These are phyloP conservation scores for Aspergillus ibericus DNA, from an alignment of 2,329 filamentous ascomycete genomes.

Conservation along the genomic window DNA sequence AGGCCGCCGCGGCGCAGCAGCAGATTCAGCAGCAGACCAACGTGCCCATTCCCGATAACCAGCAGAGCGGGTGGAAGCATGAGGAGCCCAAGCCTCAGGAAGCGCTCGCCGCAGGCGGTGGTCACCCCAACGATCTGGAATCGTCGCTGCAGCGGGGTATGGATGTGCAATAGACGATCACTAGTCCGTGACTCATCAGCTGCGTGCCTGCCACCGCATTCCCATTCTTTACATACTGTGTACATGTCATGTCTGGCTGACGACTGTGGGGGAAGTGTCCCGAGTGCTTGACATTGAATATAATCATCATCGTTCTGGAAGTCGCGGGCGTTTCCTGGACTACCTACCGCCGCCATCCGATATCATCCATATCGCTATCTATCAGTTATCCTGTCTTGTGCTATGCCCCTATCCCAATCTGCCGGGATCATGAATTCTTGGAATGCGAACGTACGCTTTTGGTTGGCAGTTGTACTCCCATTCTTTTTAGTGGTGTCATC, in stretches of 20 bases:
- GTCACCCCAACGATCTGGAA: conserved; percentile 49
- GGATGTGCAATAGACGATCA: conserved; percentile 45
- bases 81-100: conserved; percentile 66
- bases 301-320: conserved; percentile 10
- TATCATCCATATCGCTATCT: background rate
- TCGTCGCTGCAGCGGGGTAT: conserved; percentile 57
- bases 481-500: background rate
- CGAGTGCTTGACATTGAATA: conserved; percentile 7
- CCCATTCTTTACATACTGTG: background rate
- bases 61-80: conserved; percentile 54
- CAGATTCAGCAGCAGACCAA: conserved; percentile 46
- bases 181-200: background rate
- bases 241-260: background rate
- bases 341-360: background rate
- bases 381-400: background rate
- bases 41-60: conserved; percentile 64
- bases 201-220: background rate
- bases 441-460: background rate
- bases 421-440: background rate
- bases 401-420: background rate
- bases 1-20: conserved; percentile 40
- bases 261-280: background rate
- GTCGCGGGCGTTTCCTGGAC: conserved; percentile 15
- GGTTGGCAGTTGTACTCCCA: background rate
- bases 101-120: conserved; percentile 41